phyloP scores from a whole-genome alignment of 2,329 filamentous ascomycete genomes.

The Arthrobotrys pseudoclavata region DNA sequence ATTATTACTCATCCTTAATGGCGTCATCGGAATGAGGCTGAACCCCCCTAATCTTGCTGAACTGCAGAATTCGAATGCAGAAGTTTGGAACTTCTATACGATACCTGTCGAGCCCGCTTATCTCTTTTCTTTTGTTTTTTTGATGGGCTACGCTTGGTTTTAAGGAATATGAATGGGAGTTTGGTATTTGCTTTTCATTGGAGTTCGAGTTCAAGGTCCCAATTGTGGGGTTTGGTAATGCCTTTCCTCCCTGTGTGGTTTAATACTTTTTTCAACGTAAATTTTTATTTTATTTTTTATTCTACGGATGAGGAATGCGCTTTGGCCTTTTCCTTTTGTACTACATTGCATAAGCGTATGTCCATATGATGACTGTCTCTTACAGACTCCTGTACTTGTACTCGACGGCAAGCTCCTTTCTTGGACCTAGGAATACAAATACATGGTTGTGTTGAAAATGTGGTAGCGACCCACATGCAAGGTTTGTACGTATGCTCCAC shows the following conservation, averaged over 20 bases:
- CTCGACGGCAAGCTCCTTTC: conserved; percentile 13
- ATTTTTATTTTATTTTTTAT: neutral
- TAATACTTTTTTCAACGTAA: neutral
- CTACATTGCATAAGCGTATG: neutral
- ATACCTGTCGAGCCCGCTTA: neutral
- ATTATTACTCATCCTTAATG: conserved; percentile 23
- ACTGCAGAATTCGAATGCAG: conserved; percentile 1
- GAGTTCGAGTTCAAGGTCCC: neutral
- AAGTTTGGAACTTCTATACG: neutral
- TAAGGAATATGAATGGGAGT: neutral
- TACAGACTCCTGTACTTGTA: neutral
- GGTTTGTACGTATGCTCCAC: conserved; percentile 40
- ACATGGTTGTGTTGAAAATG: conserved; percentile 40
- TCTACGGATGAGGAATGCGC: neutral
- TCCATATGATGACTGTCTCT: conserved; percentile 3
- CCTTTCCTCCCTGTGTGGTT: neutral
- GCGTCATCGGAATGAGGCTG: conserved; percentile 12
- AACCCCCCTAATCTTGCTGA: neutral
- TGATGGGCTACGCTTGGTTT: neutral
- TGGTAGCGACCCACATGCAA: conserved; percentile 38
- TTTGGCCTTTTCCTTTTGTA: conserved; percentile 15
- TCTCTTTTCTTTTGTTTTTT: conserved; percentile 8
- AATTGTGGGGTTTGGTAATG: neutral
- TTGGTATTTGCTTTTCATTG: conserved; percentile 1
- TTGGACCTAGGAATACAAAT: neutral